Evolutionary conservation across 1,284 basidiomycete genomes (phyloP), one percentile per base, ranked within the genome.

Genomic region (Trichosporon asahii): DNA sequence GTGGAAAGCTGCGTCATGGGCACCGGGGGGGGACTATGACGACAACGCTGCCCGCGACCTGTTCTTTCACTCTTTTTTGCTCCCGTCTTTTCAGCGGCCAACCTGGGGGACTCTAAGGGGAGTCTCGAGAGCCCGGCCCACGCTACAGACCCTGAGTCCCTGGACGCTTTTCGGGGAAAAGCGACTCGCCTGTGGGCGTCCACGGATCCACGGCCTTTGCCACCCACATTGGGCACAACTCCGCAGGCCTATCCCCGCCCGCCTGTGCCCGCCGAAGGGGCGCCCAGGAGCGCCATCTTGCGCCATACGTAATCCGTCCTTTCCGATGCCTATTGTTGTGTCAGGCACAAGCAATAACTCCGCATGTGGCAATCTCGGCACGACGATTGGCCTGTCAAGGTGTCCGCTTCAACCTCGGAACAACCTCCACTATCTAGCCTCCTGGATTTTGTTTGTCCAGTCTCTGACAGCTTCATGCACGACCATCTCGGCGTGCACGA

Each of bases 1-100:
- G 49, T 53, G 49, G 49, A 53, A 53, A 53, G 49, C 49, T 53
- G 49, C 49, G 49, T 53, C 49, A 53, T 53, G 49, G 49, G 49
- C 49, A 53, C 23, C 49, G 49, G 49, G 49, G 46, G 44, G 49
- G 21, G 21, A 53, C 49, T 53, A 53, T 53, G 49, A 53, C 49
- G 49, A 53, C 49, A 53, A 25, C 49, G 49, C 49, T 53, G 49
- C 49, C 49, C 9, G 46, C 46, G 49, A 53, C 49, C 23, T n/a
- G 21, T 12, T 53, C 23, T 53, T 53, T 53, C 49, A 53, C 21
- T 23, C 40, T 44, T 44, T 44, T 44, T 44, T 44, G 40, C 40
- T 44, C 40, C 40, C 40, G 40, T 44, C 40, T 44, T 44, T 44
- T 44, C 40, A n/a, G 40, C 15, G 40, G 7, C 37, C 18, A 37